Conservation (phyloP, 2,329 filamentous ascomycete genomes). For the Nemania bipapillata region DNA sequence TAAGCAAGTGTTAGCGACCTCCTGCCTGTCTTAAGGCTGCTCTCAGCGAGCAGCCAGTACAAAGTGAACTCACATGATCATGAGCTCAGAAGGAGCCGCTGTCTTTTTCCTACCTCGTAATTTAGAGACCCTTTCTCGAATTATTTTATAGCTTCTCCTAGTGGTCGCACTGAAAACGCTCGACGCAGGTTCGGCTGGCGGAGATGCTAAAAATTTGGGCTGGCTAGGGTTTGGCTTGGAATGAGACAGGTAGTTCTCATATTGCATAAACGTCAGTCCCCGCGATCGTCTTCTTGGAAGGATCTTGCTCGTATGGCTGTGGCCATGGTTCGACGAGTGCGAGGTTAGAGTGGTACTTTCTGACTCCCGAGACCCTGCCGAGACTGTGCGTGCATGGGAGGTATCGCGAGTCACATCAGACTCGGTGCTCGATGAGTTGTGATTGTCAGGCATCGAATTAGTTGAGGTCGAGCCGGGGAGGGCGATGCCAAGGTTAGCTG, state of each 20-base stretch:
- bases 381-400: conserved; percentile 58
- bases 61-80: conserved; percentile 44
- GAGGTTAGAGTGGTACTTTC: conserved; percentile 57
- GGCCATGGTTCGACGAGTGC: conserved; percentile 55
- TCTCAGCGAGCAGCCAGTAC: conserved; percentile 1
- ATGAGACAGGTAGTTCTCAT: conserved; percentile 63
- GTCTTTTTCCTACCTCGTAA: conserved; percentile 58
- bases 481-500: conserved; percentile 53
- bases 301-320: conserved; percentile 42
- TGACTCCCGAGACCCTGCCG: conserved; percentile 56
- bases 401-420: conserved; percentile 57
- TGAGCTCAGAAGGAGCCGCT: conserved; percentile 48
- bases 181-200: conserved; percentile 50
- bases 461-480: conserved; percentile 46
- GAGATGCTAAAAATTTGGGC: conserved; percentile 55
- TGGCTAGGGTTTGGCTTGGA: conserved; percentile 58
- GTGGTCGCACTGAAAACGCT: conserved; percentile 60
- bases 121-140: conserved; percentile 59
- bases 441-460: conserved; percentile 49
- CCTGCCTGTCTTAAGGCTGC: not conserved
- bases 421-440: conserved; percentile 55
- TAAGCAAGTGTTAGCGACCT: conserved; percentile 26
- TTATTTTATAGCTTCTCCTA: conserved; percentile 58
- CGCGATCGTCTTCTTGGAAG: conserved; percentile 52
- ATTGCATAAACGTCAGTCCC: conserved; percentile 61